Conservation (phyloP, 768 basidiomycete species). For the Suillus discolor region DNA sequence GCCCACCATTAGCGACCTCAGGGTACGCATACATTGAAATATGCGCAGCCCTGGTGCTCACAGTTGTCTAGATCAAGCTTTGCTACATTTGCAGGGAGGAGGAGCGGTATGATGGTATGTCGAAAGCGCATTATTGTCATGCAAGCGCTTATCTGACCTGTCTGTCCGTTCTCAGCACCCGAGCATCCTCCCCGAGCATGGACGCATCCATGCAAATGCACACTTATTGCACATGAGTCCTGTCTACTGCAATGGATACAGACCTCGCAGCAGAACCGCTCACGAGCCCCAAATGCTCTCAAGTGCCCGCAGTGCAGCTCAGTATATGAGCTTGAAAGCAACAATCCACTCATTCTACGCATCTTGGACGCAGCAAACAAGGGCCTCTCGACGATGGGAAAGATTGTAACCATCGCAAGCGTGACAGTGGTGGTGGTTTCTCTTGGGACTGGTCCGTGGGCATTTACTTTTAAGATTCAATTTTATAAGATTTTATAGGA, state of each 20-base stretch:
- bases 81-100: constrained; percentile 85
- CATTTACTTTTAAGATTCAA: constrained; percentile 25
- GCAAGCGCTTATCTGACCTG: constrained; percentile 6
- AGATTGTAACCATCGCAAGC: constrained; percentile 52
- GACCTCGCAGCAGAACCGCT: constrained; percentile 60
- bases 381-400: constrained; percentile 50
- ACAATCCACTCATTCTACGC: constrained; percentile 54
- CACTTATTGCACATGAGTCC: constrained; percentile 76
- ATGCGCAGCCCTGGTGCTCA: constrained; percentile 1
- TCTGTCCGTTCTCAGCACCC: constrained; percentile 33
- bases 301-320: constrained; percentile 82
- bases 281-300: constrained; percentile 60
- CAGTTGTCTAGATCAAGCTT: constrained; percentile 55
- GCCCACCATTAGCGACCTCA: constrained; percentile 38
- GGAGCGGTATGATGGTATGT: constrained; percentile 50
- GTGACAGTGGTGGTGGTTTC: constrained; percentile 53
- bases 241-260: constrained; percentile 83
- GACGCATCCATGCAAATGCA: constrained; percentile 83
- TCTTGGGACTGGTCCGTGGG: constrained; percentile 61
- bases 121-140: not conserved
- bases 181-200: constrained; percentile 57
- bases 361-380: constrained; percentile 55
- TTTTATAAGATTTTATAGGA: constrained; percentile 36
- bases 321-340: constrained; percentile 66
- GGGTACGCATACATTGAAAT: constrained; percentile 22